Percentiles rank a stretch among this genome's conserved stretches.
Evolutionary conservation across 73 alveolate species (phyloP).

Genomic region (Paramecium tetraurelia): DNA sequence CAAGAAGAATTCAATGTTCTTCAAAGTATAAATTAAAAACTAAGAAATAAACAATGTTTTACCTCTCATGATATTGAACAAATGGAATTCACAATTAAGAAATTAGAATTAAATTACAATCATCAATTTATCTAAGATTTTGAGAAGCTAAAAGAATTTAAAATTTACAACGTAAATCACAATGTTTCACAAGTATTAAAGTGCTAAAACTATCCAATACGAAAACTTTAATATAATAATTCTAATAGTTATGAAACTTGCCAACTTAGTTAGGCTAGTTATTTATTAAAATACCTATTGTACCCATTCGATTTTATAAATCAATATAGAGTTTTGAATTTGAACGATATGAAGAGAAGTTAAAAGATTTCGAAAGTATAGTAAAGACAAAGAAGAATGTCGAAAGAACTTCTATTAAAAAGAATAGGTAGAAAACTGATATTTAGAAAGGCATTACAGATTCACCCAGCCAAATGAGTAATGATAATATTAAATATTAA

Average conservation of each 20-base stretch:
- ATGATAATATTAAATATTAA: neutral
- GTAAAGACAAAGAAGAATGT: neutral
- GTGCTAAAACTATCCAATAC: neutral
- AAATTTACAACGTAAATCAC: neutral
- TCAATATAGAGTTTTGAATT: neutral
- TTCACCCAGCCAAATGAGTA: neutral
- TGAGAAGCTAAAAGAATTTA: neutral
- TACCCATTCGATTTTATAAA: slow-evolving; percentile 11
- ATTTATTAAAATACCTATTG: slow-evolving; percentile 12
- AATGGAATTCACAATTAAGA: neutral
- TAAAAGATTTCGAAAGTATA: neutral
- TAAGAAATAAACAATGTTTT: neutral
- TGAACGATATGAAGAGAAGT: neutral
- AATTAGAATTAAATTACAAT: neutral
- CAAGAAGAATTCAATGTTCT: neutral
- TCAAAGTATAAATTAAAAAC: neutral
- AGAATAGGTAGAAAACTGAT: neutral
- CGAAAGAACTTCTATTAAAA: neutral
- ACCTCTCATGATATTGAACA: neutral
- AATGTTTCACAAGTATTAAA: neutral
- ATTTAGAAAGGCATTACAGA: slow-evolving; percentile 14
- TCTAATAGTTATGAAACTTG: neutral
- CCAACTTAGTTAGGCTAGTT: neutral
- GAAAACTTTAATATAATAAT: neutral
- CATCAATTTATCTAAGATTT: neutral